Evolutionary conservation across 768 basidiomycete species (phyloP).

Genomic region (Hypsizygus marmoreus): DNA sequence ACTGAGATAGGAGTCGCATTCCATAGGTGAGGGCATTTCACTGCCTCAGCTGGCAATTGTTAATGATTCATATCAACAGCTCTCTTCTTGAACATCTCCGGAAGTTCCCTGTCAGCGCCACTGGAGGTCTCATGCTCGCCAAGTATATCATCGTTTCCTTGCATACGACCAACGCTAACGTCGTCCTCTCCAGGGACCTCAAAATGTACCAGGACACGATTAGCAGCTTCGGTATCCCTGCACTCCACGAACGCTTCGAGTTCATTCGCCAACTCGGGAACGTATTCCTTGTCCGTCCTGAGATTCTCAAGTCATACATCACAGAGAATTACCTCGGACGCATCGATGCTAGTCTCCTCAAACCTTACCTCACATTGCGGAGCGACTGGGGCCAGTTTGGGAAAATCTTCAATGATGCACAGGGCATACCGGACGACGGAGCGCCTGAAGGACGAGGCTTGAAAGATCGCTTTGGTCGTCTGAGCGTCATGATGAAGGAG

Average conservation of each 20-base stretch:
- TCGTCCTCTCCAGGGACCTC: conserved; percentile 66
- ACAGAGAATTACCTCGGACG: conserved; percentile 91
- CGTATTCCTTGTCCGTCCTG: conserved; percentile 93
- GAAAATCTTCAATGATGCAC: conserved; percentile 71
- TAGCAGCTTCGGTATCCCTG: conserved; percentile 76
- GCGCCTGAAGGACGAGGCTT: conserved; percentile 49
- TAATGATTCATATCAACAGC: conserved; percentile 40
- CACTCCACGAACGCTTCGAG: conserved; percentile 93
- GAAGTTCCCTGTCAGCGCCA: conserved; percentile 95
- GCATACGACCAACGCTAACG: background rate
- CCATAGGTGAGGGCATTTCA: conserved; percentile 62
- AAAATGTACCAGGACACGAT: conserved; percentile 95
- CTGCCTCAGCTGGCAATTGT: background rate
- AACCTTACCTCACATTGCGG: conserved; percentile 88
- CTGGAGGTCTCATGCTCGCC: conserved; percentile 96
- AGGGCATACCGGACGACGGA: conserved; percentile 43
- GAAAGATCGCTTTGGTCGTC: conserved; percentile 66
- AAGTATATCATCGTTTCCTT: conserved; percentile 54
- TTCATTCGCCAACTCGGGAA: conserved; percentile 98
- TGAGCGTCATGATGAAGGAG: conserved; percentile 89
- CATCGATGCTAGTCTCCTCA: conserved; percentile 83
- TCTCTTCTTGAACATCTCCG: conserved; percentile 91
- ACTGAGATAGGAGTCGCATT: conserved; percentile 94
- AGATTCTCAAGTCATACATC: conserved; percentile 94
- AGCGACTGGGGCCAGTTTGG: conserved; percentile 91